Evolutionary conservation across 148 eudicot genomes (phyloP).

Genomic region (Rheum nobile): DNA sequence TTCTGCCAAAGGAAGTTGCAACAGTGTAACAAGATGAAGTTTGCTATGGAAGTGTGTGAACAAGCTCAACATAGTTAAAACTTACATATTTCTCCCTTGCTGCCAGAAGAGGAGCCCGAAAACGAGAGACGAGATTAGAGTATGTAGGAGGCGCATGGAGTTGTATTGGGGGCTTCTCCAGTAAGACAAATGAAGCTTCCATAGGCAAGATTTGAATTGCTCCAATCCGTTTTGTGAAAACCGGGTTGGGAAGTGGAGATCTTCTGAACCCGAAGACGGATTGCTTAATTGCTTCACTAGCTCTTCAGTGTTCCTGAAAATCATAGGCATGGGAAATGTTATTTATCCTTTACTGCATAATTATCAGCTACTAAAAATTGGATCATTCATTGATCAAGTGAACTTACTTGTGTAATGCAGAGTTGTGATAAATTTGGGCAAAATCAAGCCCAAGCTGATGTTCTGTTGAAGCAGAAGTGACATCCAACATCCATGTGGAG

Average conservation of each 20-base stretch:
- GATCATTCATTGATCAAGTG: not conserved
- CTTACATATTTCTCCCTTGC: slow-evolving; percentile 64
- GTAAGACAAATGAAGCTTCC: slow-evolving; percentile 74
- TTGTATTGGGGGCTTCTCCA: slow-evolving; percentile 91
- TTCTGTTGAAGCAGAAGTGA: slow-evolving; percentile 37
- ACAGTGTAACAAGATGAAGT: too few species aligned
- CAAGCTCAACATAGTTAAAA: slow-evolving; percentile 31
- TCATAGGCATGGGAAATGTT: not conserved
- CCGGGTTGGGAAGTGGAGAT: slow-evolving; percentile 44
- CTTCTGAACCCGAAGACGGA: slow-evolving; percentile 49
- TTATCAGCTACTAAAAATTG: not conserved
- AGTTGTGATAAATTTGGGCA: slow-evolving; percentile 33
- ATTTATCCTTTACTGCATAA: not conserved
- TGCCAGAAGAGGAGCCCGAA: slow-evolving; percentile 65
- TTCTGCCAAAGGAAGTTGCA: slow-evolving; percentile 25
- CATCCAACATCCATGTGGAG: slow-evolving; percentile 63
- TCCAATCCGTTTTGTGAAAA: slow-evolving; percentile 64
- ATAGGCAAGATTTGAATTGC: slow-evolving; percentile 66
- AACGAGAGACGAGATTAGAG: slow-evolving; percentile 32
- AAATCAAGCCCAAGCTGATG: slow-evolving; percentile 26
- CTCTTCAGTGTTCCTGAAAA: slow-evolving; percentile 43
- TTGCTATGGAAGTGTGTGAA: not conserved
- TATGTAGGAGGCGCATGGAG: slow-evolving; percentile 28
- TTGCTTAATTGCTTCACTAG: slow-evolving; percentile 31
- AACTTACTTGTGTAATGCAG: slow-evolving; percentile 51